Conservation (phyloP, 768 basidiomycete species). For the Lactarius hatsudake region DNA sequence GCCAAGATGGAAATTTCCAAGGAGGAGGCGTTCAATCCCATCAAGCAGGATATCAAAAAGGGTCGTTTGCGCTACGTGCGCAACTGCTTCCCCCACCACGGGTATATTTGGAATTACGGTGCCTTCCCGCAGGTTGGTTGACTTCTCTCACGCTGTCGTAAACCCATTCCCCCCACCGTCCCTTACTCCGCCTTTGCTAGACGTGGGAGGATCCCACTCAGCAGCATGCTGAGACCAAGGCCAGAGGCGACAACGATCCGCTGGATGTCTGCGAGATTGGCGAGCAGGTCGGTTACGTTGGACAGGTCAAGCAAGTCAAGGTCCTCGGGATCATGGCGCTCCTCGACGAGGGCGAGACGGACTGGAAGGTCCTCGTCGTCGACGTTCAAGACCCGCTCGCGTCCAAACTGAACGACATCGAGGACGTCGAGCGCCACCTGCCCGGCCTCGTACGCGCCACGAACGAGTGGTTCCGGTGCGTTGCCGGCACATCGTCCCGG, state of each 20-base stretch:
- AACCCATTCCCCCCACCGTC: conserved; percentile 15
- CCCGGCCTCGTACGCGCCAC: conserved; percentile 96
- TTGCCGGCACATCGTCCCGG: not conserved
- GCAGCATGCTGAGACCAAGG: conserved; percentile 94
- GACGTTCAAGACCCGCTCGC: conserved; percentile 96
- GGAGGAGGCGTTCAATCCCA: conserved; percentile 98
- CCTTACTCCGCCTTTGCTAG: conserved; percentile 39
- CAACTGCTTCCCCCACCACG: conserved; percentile 99
- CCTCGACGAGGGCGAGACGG: conserved; percentile 98
- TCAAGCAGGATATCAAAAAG: conserved; percentile 99
- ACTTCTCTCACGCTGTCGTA: not conserved
- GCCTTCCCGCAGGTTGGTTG: conserved; percentile 89
- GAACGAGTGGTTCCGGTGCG: conserved; percentile 97
- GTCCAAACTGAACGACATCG: conserved; percentile 95
- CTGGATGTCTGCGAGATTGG: conserved; percentile 99
- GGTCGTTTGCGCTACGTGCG: conserved; percentile 94
- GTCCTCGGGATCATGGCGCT: conserved; percentile 99
- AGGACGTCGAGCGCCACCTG: conserved; percentile 97
- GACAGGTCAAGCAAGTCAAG: conserved; percentile 99
- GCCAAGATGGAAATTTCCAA: conserved; percentile 99
- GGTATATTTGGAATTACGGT: conserved; percentile 99
- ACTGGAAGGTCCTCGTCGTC: conserved; percentile 99
- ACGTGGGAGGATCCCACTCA: conserved; percentile 96
- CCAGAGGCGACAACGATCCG: conserved; percentile 98
- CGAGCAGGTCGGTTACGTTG: conserved; percentile 94